These are phyloP conservation scores for Hydrangea macrophylla DNA, from an alignment of 148 eudicot species.

Conservation along the genomic window DNA sequence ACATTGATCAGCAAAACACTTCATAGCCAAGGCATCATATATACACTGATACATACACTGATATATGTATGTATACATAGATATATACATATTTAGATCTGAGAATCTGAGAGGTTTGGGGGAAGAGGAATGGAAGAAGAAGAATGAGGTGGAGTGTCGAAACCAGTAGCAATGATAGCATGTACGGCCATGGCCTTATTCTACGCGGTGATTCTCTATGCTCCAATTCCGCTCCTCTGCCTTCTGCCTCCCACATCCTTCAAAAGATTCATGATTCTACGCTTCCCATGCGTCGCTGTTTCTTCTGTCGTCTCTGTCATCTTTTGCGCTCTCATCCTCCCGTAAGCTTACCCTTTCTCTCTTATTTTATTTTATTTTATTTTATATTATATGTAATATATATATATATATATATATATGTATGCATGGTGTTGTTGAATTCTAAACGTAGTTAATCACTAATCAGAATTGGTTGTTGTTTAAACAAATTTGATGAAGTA, in stretches of 20 bases:
- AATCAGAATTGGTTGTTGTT: neutral
- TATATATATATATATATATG: neutral
- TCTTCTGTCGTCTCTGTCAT: constrained; percentile 58
- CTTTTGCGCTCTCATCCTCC: constrained; percentile 57
- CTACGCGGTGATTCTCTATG: constrained; percentile 73
- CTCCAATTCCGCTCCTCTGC: constrained; percentile 73
- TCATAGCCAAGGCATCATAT: too few relatives aligned
- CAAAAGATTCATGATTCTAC: constrained; percentile 59
- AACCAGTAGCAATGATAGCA: constrained; percentile 45
- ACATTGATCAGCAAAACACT: too few relatives aligned
- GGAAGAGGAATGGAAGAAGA: constrained; percentile 7
- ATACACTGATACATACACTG: neutral
- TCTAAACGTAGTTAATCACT: too few relatives aligned
- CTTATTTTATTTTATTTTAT: too few relatives aligned
- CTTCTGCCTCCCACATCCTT: constrained; percentile 63
- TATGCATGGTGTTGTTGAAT: too few relatives aligned
- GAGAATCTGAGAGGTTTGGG: constrained; percentile 9
- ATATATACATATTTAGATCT: constrained; percentile 12
- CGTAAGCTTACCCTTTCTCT: constrained; percentile 21
- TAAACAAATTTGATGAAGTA: neutral
- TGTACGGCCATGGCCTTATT: constrained; percentile 61
- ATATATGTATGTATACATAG: too few relatives aligned
- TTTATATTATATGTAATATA: too few relatives aligned
- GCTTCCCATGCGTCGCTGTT: constrained; percentile 68
- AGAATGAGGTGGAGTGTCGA: constrained; percentile 25